phyloP scores from a whole-genome alignment of 306 rosid genomes.

The Fagus crenata region DNA sequence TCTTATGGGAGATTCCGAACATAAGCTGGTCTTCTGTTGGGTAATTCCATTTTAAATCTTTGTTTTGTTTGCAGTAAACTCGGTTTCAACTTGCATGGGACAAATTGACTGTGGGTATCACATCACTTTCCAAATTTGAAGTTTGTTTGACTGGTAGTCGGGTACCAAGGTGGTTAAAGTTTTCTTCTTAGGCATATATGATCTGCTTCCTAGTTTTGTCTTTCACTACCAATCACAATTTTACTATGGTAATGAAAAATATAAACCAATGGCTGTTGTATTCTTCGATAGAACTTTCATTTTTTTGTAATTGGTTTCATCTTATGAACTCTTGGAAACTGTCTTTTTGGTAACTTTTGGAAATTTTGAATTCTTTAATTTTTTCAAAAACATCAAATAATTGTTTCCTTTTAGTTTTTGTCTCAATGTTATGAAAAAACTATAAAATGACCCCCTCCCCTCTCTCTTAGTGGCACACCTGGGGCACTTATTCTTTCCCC shows the following conservation, averaged over 20 bases:
- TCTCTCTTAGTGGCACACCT: too few species aligned
- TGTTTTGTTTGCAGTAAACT: background rate
- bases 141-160: background rate
- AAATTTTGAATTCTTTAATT: background rate
- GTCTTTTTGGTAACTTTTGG: background rate
- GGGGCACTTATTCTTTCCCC: background rate
- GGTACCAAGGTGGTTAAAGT: background rate
- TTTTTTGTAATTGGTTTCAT: background rate
- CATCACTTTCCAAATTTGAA: constrained; percentile 1
- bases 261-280: background rate
- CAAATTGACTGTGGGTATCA: constrained; percentile 10
- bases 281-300: background rate
- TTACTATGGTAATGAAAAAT: background rate
- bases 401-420: background rate
- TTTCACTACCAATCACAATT: background rate
- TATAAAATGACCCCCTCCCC: background rate
- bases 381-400: background rate
- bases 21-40: constrained; percentile 80
- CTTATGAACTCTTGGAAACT: background rate
- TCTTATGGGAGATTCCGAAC: constrained; percentile 54
- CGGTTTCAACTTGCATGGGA: background rate
- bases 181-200: background rate
- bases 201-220: background rate
- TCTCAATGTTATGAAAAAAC: background rate
- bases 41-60: constrained; percentile 43